A percentile compares a stretch with the other conserved stretches of the same genome.
phyloP scores from a whole-genome alignment of 257 asterid species.

The Gardenia jasminoides region DNA sequence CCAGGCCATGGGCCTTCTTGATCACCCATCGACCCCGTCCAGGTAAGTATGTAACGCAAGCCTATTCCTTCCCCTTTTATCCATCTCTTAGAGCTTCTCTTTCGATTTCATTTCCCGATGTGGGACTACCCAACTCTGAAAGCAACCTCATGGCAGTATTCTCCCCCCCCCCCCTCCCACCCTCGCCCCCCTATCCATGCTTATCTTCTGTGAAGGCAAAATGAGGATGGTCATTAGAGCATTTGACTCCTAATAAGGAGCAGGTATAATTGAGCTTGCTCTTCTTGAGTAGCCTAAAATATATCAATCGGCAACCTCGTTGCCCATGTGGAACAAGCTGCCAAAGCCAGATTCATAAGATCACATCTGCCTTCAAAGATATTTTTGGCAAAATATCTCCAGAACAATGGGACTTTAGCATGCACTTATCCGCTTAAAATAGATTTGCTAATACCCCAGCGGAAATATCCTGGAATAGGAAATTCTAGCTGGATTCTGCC shows the following conservation, averaged over 20 bases:
- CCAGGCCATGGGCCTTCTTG: constrained; percentile 23
- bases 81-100: not conserved
- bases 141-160: not conserved
- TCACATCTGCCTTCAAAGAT: not conserved
- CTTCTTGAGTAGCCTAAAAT: not conserved
- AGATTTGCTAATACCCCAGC: not conserved
- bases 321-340: not conserved
- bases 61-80: not conserved
- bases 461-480: not conserved
- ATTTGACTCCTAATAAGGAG: not conserved
- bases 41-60: constrained; percentile 29
- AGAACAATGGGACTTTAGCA: not conserved
- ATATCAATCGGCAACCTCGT: not conserved
- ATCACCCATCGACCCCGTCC: constrained; percentile 29
- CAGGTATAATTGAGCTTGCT: too few species aligned
- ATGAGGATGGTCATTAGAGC: not conserved
- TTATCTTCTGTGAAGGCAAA: not conserved
- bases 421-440: not conserved
- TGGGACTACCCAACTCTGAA: not conserved
- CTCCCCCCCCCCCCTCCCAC: too few species aligned
- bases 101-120: not conserved
- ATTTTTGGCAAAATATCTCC: constrained; percentile 19
- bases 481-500: not conserved
- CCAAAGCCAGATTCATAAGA: not conserved
- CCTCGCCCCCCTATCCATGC: too few species aligned